Base-by-base conservation (phyloP, 2,329 filamentous ascomycete genomes). In the Fusarium sp. region DNA sequence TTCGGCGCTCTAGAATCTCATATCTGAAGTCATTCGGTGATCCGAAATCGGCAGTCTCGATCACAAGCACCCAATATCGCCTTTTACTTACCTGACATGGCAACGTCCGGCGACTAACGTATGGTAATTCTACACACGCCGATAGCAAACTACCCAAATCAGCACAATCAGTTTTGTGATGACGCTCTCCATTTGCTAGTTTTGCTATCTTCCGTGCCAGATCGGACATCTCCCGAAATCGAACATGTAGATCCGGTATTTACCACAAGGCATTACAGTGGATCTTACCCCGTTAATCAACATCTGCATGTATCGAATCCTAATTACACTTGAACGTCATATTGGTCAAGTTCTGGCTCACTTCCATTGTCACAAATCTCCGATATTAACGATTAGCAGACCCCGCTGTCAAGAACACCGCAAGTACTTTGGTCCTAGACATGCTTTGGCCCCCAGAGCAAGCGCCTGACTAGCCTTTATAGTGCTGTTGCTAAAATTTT, bases 401-500 rank as follows among this genome's bases (percentile, higher is more conserved):
- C 48, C 35, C 2, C 30, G 1, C 22, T 17, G 12, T 54, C 12
- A 54, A 38, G 18, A 54, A 38, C 2, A 2, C 3, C 2, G 1
- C 2, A 28, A 24, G 10, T 8, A 54, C 32, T 28, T 28, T 38
- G 14, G 32, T 28, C 18, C 4, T 2, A 22, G 24, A 38, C 13
- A 28, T 9, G 24, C 9, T 22, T 15, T 28, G 6, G 50, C 32
- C n/a, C 32, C 32, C 14, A 10, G 22, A n/a, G 30, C 14, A 35
- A 20, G 17, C 15, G 48, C 14, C 48, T 24, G 15, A 24, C 22
- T 35, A 20, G 17, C 5, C 5, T 24, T 8, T 10, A 3, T 24
- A 2, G 12, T 8, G 8, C 4, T 20, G 5, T 24, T 24, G 3
- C 5, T 45, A 20, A 5, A 17, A 12, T 2, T 6, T 9, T 3